phyloP scores from a whole-genome alignment of 768 basidiomycete species.

The Lepiota brunneoincarnata region DNA sequence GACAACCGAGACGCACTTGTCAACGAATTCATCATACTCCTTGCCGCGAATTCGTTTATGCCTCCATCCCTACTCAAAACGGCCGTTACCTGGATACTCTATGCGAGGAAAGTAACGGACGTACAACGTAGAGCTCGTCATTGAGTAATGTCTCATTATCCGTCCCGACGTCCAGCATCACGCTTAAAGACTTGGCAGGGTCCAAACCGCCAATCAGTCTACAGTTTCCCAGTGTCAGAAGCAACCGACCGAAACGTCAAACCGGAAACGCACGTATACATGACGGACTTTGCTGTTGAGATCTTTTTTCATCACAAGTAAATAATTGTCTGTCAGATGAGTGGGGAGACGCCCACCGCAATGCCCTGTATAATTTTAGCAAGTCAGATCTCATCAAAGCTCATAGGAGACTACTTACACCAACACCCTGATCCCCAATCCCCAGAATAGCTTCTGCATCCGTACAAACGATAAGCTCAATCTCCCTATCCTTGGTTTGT shows the following conservation, averaged over 20 bases:
- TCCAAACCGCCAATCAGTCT: constrained; percentile 68
- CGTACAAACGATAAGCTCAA: constrained; percentile 80
- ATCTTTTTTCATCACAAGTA: constrained; percentile 40
- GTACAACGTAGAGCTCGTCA: constrained; percentile 65
- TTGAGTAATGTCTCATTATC: constrained; percentile 62
- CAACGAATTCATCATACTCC: constrained; percentile 74
- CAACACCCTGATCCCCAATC: constrained; percentile 66
- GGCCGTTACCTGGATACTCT: background rate
- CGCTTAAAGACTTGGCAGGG: constrained; percentile 54
- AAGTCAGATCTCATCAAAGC: background rate
- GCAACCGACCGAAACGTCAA: background rate
- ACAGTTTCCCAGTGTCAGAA: background rate
- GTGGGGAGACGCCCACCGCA: constrained; percentile 38
- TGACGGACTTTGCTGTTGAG: constrained; percentile 72
- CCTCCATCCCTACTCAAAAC: constrained; percentile 61
- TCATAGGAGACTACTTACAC: constrained; percentile 29
- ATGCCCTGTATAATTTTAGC: constrained; percentile 34
- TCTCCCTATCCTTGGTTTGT: constrained; percentile 52
- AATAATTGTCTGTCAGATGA: background rate
- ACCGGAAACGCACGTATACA: constrained; percentile 56
- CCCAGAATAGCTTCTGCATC: constrained; percentile 88
- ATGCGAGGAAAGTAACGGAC: constrained; percentile 19
- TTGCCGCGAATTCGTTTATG: constrained; percentile 68
- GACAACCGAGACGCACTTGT: constrained; percentile 44
- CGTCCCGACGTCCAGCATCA: constrained; percentile 76